Base-by-base conservation (phyloP, 108 stramenopile species). In the Cyclotella baltica region DNA sequence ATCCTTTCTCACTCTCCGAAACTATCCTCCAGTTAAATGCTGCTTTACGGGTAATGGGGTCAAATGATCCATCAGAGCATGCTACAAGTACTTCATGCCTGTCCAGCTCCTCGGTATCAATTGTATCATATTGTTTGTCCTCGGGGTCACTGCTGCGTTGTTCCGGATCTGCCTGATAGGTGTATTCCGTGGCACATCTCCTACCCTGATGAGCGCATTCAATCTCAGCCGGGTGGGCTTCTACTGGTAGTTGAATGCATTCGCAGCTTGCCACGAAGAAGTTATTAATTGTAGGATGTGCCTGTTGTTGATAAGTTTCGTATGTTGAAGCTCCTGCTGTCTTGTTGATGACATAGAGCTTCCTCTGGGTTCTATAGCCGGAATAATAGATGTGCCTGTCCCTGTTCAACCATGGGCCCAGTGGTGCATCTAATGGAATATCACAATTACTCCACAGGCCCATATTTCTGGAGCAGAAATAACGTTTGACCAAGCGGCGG, bases 21-120 rank as follows among this genome's bases (percentile, higher is more conserved):
- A n/a, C 19, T 19, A 52, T 52, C n/a, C 51, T 52, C 51, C 51
- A 52, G 51, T 52, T 52, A n/a, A 52, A 52, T 4, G 51, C 51
- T 4, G 51, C 51, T n/a, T 52, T n/a, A 4, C n/a, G 18, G 11
- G 11, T 20, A 4, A 52, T 13, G 11, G 51, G 51, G n/a, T 52
- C 19, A 52, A n/a, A 4, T n/a, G 51, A 52, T 20, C 18, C 51
- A n/a, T 52, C 51, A 52, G 51, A 52, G 19, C 18, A 10, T 52
- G 51, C 51, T 19, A 52, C n/a, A 4, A 52, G 4, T 4, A n/a
- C n/a, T 10, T 10, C 19, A n/a, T 6, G 13, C 13, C 13, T 6
- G 40, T 43, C 13, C 6, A 43, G 6, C 6, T 43, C 6, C 13
- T 43, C 40, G 40, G 13, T 43, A 13, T 43, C 40, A 43, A 43